phyloP scores from a whole-genome alignment of 2,329 filamentous ascomycete species.

The Sporothrix inflata region DNA sequence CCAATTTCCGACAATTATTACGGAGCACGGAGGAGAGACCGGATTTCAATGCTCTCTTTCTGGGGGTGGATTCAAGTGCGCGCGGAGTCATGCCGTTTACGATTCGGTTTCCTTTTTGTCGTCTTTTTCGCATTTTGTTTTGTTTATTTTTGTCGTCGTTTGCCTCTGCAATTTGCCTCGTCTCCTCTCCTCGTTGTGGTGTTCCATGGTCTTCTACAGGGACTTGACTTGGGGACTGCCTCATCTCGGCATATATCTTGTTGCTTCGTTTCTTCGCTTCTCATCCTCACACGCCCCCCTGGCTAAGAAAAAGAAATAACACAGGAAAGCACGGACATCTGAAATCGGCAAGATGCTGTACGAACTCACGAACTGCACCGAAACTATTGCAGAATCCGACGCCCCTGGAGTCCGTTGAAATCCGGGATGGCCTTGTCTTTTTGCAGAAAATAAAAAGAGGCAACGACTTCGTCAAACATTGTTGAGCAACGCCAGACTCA shows the following conservation, averaged over 20 bases:
- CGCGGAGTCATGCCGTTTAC: conserved; percentile 18
- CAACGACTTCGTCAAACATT: no score
- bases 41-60: neutral
- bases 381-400: neutral
- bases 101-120: neutral
- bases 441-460: neutral
- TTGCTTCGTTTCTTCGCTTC: neutral
- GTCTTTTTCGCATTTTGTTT: neutral
- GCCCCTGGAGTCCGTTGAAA: neutral
- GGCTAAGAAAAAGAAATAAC: neutral
- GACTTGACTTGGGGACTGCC: neutral
- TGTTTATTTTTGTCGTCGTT: neutral
- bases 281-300: neutral
- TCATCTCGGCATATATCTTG: conserved; percentile 15
- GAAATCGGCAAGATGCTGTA: conserved; percentile 14
- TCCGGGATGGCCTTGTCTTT: neutral
- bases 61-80: neutral
- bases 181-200: neutral
- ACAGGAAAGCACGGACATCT: neutral
- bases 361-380: neutral
- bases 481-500: no score
- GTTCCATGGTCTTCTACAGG: conserved; percentile 1
- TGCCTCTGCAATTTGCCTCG: neutral
- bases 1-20: conserved; percentile 17
- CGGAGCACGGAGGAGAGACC: conserved; percentile 6